These are phyloP conservation scores for Pseudogymnoascus pannorum DNA, from an alignment of 2,329 filamentous ascomycete species.

Conservation along the genomic window DNA sequence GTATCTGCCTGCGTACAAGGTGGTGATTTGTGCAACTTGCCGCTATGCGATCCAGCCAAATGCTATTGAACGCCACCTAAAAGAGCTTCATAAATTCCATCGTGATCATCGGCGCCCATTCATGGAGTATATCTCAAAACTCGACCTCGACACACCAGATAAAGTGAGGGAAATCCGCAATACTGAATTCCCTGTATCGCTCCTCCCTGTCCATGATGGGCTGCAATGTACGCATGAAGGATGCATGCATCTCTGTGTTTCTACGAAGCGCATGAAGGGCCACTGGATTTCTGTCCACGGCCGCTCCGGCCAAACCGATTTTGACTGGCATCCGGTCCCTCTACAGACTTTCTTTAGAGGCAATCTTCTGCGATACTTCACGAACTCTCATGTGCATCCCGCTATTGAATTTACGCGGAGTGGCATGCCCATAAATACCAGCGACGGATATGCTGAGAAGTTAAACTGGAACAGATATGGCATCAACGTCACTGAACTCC, in stretches of 20 bases:
- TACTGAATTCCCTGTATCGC: slow-evolving; percentile 25
- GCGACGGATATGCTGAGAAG: neutral
- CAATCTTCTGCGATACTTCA: slow-evolving; percentile 26
- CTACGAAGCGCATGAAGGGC: slow-evolving; percentile 29
- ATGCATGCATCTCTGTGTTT: slow-evolving; percentile 26
- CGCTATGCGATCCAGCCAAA: slow-evolving; percentile 23
- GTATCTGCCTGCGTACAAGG: slow-evolving; percentile 19
- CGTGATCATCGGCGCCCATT: slow-evolving; percentile 16
- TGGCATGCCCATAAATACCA: slow-evolving; percentile 7
- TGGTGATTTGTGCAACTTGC: slow-evolving; percentile 21
- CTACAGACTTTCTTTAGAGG: slow-evolving; percentile 29
- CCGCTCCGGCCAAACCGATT: slow-evolving; percentile 10
- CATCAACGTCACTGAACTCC: neutral
- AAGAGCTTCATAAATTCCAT: slow-evolving; percentile 21
- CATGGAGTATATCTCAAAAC: slow-evolving; percentile 16
- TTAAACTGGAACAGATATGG: neutral
- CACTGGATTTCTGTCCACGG: slow-evolving; percentile 26
- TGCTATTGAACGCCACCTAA: slow-evolving; percentile 21
- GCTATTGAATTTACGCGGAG: neutral
- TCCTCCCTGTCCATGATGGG: slow-evolving; percentile 24
- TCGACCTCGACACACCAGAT: slow-evolving; percentile 20
- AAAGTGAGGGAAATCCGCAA: slow-evolving; percentile 18
- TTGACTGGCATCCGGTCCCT: slow-evolving; percentile 19
- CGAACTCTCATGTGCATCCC: slow-evolving; percentile 8
- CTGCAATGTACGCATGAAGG: slow-evolving; percentile 19